Evolutionary conservation across 1,284 basidiomycete genomes (phyloP).

Genomic region (Ceraceosorus bombacis): DNA sequence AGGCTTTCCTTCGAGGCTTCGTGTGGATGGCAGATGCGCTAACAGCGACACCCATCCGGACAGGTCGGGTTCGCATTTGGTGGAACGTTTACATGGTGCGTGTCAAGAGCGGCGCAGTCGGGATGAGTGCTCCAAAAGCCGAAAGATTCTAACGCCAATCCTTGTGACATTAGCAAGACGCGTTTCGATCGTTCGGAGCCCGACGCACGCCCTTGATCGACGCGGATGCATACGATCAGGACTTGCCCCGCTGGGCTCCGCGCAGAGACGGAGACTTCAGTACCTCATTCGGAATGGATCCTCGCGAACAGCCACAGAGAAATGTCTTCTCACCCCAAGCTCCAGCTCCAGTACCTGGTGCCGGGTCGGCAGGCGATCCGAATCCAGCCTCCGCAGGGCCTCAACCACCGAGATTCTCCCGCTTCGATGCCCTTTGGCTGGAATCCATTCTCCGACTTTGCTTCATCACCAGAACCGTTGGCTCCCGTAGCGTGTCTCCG

Average conservation of each 20-base stretch:
- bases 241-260: conserved; percentile 3
- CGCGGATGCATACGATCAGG: conserved; percentile 6
- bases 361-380: not conserved
- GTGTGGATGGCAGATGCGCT: not conserved
- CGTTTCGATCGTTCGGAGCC: conserved; percentile 3
- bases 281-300: not conserved
- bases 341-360: not conserved
- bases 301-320: too few relatives aligned
- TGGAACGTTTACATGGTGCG: not conserved
- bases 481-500: not conserved
- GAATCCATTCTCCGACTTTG: conserved; percentile 2
- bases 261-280: conserved; percentile 3
- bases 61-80: not conserved
- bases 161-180: not conserved
- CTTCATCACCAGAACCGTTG: conserved; percentile 6
- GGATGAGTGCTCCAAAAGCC: too few relatives aligned
- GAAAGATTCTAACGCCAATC: too few relatives aligned
- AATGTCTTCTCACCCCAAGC: not conserved
- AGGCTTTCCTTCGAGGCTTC: not conserved
- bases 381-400: not conserved
- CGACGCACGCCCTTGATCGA: conserved; percentile 1
- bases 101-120: too few relatives aligned
- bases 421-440: conserved; percentile 6
- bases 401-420: not conserved
- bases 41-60: not conserved